Evolutionary conservation across 169 alveolate species (phyloP).

Genomic region (Cryptosporidium ubiquitum): DNA sequence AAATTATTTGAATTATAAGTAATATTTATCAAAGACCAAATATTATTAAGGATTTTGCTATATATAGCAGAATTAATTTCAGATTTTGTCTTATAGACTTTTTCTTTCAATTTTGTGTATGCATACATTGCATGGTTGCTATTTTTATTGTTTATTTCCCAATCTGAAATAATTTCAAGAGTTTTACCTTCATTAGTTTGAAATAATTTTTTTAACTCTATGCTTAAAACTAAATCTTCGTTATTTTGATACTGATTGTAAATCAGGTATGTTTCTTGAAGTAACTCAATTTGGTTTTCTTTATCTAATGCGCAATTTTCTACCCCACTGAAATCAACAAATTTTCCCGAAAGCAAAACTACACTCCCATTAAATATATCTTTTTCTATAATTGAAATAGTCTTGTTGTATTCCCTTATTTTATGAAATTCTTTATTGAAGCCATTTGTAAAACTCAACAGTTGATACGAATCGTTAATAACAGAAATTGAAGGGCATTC

Average conservation of each 20-base stretch:
- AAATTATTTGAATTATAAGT: neutral
- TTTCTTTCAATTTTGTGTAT: neutral
- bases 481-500: slow-evolving; percentile 10
- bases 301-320: slow-evolving; percentile 11
- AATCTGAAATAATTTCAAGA: slow-evolving; percentile 9
- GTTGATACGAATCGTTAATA: neutral
- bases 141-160: neutral
- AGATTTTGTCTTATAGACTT: neutral
- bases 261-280: slow-evolving; percentile 6
- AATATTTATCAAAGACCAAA: neutral
- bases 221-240: neutral
- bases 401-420: neutral
- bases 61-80: neutral
- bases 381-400: neutral
- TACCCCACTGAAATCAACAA: slow-evolving; percentile 3
- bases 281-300: neutral
- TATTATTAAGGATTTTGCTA: neutral
- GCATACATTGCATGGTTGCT: neutral
- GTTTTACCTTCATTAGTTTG: neutral
- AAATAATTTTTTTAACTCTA: slow-evolving; percentile 1
- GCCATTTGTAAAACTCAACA: slow-evolving; percentile 7
- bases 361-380: neutral
- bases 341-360: neutral
- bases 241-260: neutral
- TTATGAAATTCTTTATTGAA: neutral